Conservation (phyloP, 495 filamentous ascomycete species). For the Aspergillus diversus region DNA sequence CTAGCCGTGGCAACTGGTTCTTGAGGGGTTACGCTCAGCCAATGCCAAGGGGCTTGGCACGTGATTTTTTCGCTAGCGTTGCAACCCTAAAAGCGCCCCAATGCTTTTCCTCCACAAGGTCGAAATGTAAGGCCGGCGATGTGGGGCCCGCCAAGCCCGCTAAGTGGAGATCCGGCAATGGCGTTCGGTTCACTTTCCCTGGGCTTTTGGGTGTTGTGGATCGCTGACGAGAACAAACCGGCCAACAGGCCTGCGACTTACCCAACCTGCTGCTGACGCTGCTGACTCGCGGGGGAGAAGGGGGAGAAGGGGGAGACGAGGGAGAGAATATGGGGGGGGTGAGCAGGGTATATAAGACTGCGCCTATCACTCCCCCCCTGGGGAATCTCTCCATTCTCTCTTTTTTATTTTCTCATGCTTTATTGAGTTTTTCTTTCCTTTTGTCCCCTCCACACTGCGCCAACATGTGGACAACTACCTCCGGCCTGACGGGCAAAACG, state of each 20-base stretch:
- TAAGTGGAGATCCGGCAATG: neutral
- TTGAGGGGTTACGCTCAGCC: neutral
- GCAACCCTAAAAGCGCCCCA: conserved; percentile 2
- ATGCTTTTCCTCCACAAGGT: conserved; percentile 1
- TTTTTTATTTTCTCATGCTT: neutral
- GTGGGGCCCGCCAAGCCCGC: neutral
- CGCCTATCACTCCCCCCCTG: neutral
- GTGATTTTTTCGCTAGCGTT: neutral
- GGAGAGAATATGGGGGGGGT: neutral
- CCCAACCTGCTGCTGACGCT: neutral
- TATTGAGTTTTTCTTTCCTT: neutral
- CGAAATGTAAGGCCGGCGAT: neutral
- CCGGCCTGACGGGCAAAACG: conserved; percentile 38
- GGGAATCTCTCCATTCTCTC: neutral
- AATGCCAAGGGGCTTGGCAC: neutral
- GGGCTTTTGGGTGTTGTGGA: neutral
- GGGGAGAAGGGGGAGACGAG: neutral
- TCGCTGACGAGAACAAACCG: conserved; percentile 2
- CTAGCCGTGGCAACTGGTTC: neutral
- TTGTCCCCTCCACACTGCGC: conserved; percentile 1
- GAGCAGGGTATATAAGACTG: neutral
- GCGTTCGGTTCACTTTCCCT: neutral
- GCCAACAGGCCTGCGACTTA: neutral
- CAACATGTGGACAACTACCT: conserved; percentile 48
- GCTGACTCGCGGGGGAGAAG: neutral